A percentile compares a stretch with the other conserved stretches of the same genome.
phyloP scores from a whole-genome alignment of 106 monocot species.

The Dendrobium chrysotoxum region DNA sequence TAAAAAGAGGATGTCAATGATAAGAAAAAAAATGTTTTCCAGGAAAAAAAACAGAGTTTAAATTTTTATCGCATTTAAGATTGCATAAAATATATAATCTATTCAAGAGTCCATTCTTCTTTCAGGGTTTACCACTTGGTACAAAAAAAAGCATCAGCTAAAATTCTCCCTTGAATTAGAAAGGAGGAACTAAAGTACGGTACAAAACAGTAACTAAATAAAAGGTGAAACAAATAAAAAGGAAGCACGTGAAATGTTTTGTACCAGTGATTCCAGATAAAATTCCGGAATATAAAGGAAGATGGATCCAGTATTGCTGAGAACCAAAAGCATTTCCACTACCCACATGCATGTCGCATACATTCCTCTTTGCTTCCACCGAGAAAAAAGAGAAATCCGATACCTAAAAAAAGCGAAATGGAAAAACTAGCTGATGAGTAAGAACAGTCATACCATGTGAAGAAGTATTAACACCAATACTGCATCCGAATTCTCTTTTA shows the following conservation, averaged over 20 bases:
- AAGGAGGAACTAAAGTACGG: background rate
- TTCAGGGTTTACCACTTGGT: background rate
- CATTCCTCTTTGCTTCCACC: conserved; percentile 97
- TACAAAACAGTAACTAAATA: background rate
- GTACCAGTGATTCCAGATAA: conserved; percentile 88
- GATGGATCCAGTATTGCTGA: conserved; percentile 55
- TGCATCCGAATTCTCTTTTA: background rate
- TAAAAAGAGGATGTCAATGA: background rate
- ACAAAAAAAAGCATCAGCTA: background rate
- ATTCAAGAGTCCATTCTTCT: background rate
- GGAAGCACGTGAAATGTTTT: background rate
- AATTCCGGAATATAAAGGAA: conserved; percentile 85
- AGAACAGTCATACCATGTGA: background rate
- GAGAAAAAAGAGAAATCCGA: conserved; percentile 67
- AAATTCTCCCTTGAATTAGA: background rate
- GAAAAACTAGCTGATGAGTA: conserved; percentile 3
- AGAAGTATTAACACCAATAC: background rate
- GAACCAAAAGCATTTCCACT: conserved; percentile 71
- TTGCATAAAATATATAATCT: background rate
- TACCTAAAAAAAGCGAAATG: conserved; percentile 45
- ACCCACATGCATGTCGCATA: conserved; percentile 97
- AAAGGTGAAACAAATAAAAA: conserved; percentile 1
- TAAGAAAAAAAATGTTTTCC: background rate
- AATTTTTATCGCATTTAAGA: background rate
- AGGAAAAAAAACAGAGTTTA: background rate